A percentile compares a stretch with the other conserved stretches of the same genome.
These are phyloP conservation scores for Limonium bicolor DNA, from an alignment of 148 eudicot species.

Conservation along the genomic window DNA sequence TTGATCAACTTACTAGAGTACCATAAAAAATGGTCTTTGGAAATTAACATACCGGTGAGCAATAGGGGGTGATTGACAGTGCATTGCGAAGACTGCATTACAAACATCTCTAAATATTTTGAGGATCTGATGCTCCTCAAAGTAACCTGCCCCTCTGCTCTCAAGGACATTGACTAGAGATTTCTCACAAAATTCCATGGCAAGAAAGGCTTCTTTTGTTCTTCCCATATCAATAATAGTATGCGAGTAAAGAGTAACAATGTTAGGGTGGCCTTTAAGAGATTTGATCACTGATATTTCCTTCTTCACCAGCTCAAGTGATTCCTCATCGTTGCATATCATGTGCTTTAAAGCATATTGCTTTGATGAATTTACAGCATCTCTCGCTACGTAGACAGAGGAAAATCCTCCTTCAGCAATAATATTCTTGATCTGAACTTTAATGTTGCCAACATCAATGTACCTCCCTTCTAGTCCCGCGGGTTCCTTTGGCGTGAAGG, in stretches of 20 bases:
- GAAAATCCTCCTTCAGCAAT: constrained; percentile 99
- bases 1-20: too few species aligned
- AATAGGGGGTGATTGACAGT: constrained; percentile 87
- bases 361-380: constrained; percentile 61
- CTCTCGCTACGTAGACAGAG: constrained; percentile 81
- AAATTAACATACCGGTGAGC: constrained; percentile 78
- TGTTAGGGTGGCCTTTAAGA: constrained; percentile 85
- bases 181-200: constrained; percentile 90
- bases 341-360: constrained; percentile 96
- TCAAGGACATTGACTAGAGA: constrained; percentile 82
- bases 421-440: constrained; percentile 59
- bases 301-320: constrained; percentile 66
- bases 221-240: constrained; percentile 85
- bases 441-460: constrained; percentile 77
- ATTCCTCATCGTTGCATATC: constrained; percentile 91
- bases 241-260: constrained; percentile 55
- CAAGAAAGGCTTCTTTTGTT: constrained; percentile 82
- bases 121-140: constrained; percentile 77
- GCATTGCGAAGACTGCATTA: constrained; percentile 97
- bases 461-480: constrained; percentile 91
- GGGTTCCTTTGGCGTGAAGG: constrained; percentile 69
- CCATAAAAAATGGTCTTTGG: too few species aligned
- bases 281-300: constrained; percentile 86
- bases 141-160: constrained; percentile 75
- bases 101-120: constrained; percentile 81